A percentile compares a stretch with the other conserved stretches of the same genome.
Evolutionary conservation across 1,139 yeast species (phyloP).

Genomic region (Hemisphaericaspora lyxosophila): DNA sequence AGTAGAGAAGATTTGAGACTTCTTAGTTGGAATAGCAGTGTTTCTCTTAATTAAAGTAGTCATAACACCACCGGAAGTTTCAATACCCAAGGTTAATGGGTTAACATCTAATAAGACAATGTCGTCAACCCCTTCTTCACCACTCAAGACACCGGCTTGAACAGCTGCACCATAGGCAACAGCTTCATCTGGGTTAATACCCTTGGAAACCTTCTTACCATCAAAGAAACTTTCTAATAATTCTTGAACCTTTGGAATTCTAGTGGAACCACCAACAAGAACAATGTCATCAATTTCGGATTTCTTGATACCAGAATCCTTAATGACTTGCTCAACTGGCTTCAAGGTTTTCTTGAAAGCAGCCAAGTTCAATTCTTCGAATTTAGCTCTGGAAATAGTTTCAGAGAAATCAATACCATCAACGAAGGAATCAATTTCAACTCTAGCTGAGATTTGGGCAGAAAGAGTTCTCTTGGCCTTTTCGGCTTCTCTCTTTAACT

Average conservation of each 20-base stretch:
- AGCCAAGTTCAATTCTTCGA: slow-evolving; percentile 88
- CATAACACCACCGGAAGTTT: slow-evolving; percentile 52
- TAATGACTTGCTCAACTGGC: slow-evolving; percentile 90
- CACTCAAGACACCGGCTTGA: slow-evolving; percentile 93
- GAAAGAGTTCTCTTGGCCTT: slow-evolving; percentile 95
- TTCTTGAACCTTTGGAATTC: slow-evolving; percentile 96
- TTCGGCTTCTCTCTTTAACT: slow-evolving; percentile 94
- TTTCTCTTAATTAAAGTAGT: slow-evolving; percentile 49
- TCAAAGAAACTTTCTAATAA: slow-evolving; percentile 82
- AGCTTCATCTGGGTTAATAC: slow-evolving; percentile 88
- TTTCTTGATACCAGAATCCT: slow-evolving; percentile 83
- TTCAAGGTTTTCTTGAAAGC: slow-evolving; percentile 85
- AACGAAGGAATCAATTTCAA: slow-evolving; percentile 91
- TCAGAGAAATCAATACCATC: slow-evolving; percentile 96
- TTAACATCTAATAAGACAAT: slow-evolving; percentile 50
- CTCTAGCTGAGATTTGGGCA: slow-evolving; percentile 83
- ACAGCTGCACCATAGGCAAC: slow-evolving; percentile 58
- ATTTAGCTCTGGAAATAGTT: slow-evolving; percentile 90
- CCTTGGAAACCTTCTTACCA: slow-evolving; percentile 92
- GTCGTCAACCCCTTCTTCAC: slow-evolving; percentile 56
- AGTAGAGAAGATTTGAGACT: slow-evolving; percentile 48
- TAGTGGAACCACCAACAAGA: slow-evolving; percentile 95
- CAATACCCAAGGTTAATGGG: slow-evolving; percentile 51
- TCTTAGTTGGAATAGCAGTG: slow-evolving; percentile 50
- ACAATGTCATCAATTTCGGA: slow-evolving; percentile 88